phyloP scores from a whole-genome alignment of 169 alveolate species.

The Eimeria sp. region DNA sequence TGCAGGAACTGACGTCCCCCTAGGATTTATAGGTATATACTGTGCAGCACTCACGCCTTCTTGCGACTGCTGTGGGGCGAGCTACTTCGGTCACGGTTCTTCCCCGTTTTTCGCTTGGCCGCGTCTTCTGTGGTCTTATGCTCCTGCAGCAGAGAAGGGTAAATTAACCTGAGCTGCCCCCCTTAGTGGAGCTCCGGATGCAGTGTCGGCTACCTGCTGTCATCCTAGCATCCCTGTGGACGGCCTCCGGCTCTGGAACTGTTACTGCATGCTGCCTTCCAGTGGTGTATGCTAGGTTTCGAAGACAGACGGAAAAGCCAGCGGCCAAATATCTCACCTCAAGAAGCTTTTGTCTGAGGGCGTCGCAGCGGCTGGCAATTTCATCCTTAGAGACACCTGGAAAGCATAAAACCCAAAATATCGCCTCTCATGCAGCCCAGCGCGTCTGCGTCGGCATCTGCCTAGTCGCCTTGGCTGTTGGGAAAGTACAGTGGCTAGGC shows the following conservation, averaged over 20 bases:
- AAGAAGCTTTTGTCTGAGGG: conserved; percentile 69
- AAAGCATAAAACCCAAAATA: neutral
- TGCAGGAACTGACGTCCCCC: neutral
- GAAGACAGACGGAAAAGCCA: neutral
- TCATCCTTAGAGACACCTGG: conserved; percentile 57
- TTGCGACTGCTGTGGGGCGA: conserved; percentile 67
- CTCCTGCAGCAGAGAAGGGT: conserved; percentile 44
- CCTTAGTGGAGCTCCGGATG: neutral
- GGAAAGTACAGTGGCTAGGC: neutral
- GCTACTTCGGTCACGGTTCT: conserved; percentile 57
- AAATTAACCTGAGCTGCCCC: neutral
- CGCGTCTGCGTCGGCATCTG: neutral
- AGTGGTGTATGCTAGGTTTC: neutral
- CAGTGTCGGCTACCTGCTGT: neutral
- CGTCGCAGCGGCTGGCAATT: conserved; percentile 75
- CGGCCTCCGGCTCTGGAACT: neutral
- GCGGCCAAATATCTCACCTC: conserved; percentile 31
- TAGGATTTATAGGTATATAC: neutral
- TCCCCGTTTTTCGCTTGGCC: conserved; percentile 39
- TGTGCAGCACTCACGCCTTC: conserved; percentile 36
- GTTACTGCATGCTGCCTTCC: neutral
- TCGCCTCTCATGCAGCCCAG: neutral
- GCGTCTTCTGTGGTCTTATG: conserved; percentile 53
- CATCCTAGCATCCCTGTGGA: neutral
- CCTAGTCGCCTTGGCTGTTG: neutral